Evolutionary conservation across 305 asterid genomes (phyloP).

Genomic region (Solanum aculeatissimum): DNA sequence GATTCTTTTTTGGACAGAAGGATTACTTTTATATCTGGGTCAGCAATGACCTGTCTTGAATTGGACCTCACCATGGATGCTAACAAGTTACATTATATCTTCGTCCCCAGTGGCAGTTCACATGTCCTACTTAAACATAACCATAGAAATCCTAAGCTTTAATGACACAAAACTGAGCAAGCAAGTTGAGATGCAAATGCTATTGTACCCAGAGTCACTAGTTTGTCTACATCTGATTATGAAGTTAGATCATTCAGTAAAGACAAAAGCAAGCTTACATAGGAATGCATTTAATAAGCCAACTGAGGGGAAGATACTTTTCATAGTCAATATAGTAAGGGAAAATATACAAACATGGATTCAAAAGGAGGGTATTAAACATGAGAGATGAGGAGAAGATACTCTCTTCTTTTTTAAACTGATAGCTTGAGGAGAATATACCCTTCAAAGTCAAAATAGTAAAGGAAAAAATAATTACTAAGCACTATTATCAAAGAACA

Average conservation of each 20-base stretch:
- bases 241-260: neutral
- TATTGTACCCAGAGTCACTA: neutral
- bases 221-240: neutral
- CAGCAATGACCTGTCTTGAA: neutral
- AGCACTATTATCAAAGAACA: neutral
- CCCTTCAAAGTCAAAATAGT: neutral
- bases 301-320: neutral
- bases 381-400: neutral
- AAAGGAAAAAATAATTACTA: neutral
- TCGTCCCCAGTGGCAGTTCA: neutral
- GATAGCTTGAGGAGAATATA: neutral
- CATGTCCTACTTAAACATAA: neutral
- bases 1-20: neutral
- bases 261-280: neutral
- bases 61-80: neutral
- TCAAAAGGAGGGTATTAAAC: neutral
- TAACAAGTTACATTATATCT: neutral
- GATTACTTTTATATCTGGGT: neutral
- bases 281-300: neutral
- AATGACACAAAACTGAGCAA: neutral
- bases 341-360: neutral
- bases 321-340: neutral
- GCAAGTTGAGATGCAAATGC: neutral
- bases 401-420: neutral
- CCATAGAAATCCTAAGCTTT: neutral